These are phyloP conservation scores for Kurtzmaniella quercitrusa DNA, from an alignment of 1,139 yeast species.

Conservation along the genomic window DNA sequence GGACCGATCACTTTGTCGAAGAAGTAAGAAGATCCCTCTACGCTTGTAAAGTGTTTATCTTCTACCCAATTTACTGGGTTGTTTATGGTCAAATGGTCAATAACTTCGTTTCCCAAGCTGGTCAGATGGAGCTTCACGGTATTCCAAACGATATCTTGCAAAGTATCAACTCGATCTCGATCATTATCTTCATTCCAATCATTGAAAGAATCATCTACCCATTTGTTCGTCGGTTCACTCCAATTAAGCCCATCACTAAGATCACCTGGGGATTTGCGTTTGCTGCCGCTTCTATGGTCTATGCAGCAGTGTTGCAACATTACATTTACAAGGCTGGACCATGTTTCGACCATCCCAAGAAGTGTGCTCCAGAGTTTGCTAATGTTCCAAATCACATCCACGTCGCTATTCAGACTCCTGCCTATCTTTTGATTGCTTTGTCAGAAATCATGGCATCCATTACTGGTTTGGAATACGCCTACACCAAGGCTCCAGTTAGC, in stretches of 20 bases:
- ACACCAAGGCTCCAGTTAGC: conserved; percentile 61
- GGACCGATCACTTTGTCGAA: conserved; percentile 61
- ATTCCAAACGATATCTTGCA: conserved; percentile 66
- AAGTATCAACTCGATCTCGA: conserved; percentile 57
- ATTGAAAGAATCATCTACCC: conserved; percentile 54
- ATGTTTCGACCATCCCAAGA: conserved; percentile 61
- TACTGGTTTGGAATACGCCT: conserved; percentile 67
- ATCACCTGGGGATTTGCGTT: conserved; percentile 73
- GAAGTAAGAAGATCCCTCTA: conserved; percentile 54
- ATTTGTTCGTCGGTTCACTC: conserved; percentile 48
- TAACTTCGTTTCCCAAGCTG: conserved; percentile 64
- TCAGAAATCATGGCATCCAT: conserved; percentile 64
- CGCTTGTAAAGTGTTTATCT: conserved; percentile 61
- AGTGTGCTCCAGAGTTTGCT: conserved; percentile 24
- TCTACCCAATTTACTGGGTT: conserved; percentile 64
- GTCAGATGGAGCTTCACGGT: conserved; percentile 57
- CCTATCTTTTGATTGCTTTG: conserved; percentile 56
- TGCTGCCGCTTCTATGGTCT: conserved; percentile 66
- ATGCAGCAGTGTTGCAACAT: conserved; percentile 80
- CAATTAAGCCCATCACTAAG: conserved; percentile 66
- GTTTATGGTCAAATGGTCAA: conserved; percentile 65
- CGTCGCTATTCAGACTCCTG: conserved; percentile 62
- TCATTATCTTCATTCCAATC: conserved; percentile 60
- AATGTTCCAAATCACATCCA: conserved; percentile 49
- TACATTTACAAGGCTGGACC: conserved; percentile 71